phyloP scores from a whole-genome alignment of 208 protist species.

The Leishmania amazonensis region DNA sequence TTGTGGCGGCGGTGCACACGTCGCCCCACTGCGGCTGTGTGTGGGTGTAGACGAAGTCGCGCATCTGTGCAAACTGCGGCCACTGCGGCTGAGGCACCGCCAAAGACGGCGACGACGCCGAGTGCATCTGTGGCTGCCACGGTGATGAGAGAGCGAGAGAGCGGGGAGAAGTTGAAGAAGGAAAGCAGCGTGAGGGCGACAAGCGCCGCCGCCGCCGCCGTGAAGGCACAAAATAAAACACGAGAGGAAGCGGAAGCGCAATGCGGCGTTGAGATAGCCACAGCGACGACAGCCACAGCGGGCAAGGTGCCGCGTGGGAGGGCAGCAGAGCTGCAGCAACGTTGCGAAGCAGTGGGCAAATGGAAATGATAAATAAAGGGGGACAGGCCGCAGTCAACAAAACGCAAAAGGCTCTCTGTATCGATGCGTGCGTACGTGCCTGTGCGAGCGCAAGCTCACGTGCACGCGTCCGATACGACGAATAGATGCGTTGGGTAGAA shows the following conservation, averaged over 20 bases:
- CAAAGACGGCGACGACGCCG: not conserved
- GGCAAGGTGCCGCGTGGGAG: not conserved
- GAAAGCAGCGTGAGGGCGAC: not conserved
- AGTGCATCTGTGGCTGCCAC: not conserved
- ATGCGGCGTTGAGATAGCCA: not conserved
- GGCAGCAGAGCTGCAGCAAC: not conserved
- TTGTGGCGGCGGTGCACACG: constrained; percentile 1
- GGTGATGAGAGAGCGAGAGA: not conserved
- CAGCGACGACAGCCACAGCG: not conserved
- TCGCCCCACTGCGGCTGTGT: constrained; percentile 54
- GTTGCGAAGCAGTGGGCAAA: not conserved
- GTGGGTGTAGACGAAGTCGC: constrained; percentile 56
- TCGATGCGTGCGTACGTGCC: not conserved
- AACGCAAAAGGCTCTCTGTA: not conserved
- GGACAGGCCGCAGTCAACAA: not conserved
- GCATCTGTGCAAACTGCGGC: constrained; percentile 31
- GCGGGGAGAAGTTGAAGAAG: not conserved
- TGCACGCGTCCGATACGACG: no score
- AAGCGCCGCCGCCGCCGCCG: not conserved
- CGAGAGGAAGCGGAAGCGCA: not conserved
- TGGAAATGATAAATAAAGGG: not conserved
- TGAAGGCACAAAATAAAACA: not conserved
- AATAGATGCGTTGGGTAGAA: not conserved
- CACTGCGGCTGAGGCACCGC: constrained; percentile 42
- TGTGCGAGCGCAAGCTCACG: not conserved